A percentile compares a stretch with the other conserved stretches of the same genome.
Conservation (phyloP, 345 rosid genomes). For the Eucalyptus sp. region DNA sequence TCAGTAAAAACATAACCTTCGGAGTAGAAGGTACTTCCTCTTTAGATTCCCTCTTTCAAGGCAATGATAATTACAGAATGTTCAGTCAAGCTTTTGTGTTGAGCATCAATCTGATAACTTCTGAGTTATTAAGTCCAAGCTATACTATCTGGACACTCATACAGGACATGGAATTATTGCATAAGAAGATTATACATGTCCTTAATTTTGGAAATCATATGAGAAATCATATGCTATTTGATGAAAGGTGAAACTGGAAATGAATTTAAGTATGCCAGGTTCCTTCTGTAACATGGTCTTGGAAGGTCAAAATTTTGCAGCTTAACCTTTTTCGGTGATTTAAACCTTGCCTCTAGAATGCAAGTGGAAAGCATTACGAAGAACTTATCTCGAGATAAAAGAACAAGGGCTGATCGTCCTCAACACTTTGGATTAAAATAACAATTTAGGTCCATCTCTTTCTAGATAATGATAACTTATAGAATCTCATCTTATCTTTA, state of each 20-base stretch:
- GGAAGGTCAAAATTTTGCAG: not conserved
- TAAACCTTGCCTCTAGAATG: not conserved
- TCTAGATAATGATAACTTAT: not conserved
- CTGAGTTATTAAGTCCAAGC: not conserved
- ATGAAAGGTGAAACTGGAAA: not conserved
- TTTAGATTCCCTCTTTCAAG: not conserved
- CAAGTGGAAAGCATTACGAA: not conserved
- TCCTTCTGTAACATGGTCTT: not conserved
- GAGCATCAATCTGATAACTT: not conserved
- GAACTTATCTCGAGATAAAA: not conserved
- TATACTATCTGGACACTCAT: not conserved
- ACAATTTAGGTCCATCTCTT: not conserved
- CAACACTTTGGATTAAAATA: not conserved
- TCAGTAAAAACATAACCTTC: conserved; percentile 90
- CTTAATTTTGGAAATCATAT: not conserved
- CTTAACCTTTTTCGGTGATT: not conserved
- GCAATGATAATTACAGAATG: not conserved
- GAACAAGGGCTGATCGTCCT: not conserved
- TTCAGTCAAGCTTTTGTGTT: not conserved
- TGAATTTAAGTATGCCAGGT: not conserved
- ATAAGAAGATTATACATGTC: not conserved
- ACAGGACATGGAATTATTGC: not conserved
- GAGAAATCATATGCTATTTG: not conserved
- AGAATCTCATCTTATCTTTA: not conserved
- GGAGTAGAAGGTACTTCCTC: conserved; percentile 67